Conservation (phyloP, 306 rosid species). For the Ormosia emarginata region DNA sequence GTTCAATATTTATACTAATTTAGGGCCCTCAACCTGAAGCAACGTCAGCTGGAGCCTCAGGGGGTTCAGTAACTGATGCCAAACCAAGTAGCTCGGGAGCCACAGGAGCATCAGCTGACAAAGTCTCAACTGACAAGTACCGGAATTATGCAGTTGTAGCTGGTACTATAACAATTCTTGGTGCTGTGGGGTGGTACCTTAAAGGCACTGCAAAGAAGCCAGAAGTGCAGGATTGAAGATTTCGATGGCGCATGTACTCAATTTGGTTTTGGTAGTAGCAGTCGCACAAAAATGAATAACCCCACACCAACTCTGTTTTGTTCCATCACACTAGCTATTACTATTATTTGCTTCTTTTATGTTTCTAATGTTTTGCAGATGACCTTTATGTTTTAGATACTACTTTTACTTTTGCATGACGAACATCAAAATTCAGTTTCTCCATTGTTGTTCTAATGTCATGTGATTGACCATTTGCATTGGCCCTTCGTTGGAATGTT, state of each 20-base stretch:
- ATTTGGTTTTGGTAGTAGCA: constrained; percentile 18
- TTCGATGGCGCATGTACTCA: constrained; percentile 16
- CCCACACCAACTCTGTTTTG: constrained; percentile 6
- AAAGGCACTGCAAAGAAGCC: constrained; percentile 83
- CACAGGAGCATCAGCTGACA: constrained; percentile 50
- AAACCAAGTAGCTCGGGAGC: constrained; percentile 48
- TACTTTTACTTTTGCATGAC: constrained; percentile 8
- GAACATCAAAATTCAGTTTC: background rate
- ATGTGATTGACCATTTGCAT: constrained; percentile 3
- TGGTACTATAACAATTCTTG: constrained; percentile 57
- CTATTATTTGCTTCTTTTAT: background rate
- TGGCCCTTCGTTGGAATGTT: background rate
- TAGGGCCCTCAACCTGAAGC: constrained; percentile 86
- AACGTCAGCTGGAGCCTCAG: constrained; percentile 40
- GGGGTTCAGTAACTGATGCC: constrained; percentile 59
- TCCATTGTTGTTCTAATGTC: background rate
- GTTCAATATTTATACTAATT: constrained; percentile 8
- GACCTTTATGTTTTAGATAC: constrained; percentile 11
- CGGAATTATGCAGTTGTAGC: constrained; percentile 87
- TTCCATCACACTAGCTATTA: background rate
- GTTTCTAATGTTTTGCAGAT: constrained; percentile 4
- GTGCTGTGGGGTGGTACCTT: constrained; percentile 82
- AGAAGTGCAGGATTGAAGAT: constrained; percentile 75
- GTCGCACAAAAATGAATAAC: constrained; percentile 33
- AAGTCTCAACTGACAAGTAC: constrained; percentile 75